Base-by-base conservation (phyloP, 176 grass and related monocot genomes). In the Carex kokanica region DNA sequence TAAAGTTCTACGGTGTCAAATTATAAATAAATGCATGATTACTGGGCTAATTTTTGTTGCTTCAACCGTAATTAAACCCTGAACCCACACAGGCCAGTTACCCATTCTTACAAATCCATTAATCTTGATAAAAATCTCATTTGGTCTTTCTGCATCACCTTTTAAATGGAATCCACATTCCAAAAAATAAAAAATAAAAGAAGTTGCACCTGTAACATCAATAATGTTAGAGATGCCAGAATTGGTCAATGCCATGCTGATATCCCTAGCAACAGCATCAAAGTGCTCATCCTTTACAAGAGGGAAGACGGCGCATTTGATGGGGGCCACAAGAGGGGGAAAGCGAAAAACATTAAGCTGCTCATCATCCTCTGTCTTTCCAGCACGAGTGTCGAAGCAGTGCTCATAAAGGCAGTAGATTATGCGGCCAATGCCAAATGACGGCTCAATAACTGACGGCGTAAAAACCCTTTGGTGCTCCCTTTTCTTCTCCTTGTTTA, bases 381-480 rank as follows among this genome's bases (percentile, higher is more conserved):
- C 87, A 88, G 80, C 66, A 75, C 94, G 88, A 83, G 88, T 87
- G 43, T 98, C 93, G 78, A 88, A 98, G 57, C 81, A 88, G 64
- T 98, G 95, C 75, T 98, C 95, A 23, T 89, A 98, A 17, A 98
- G 86, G 52, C 90, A 94, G 55, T 94, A 98, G 47, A 98, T 93
- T 69, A 98, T 98, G 41, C 95, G 78, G n/a, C 95, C 95, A 40
- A 98, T 94, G 21, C 95, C 95, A 74, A 98, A 94, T 11, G 95
- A 94, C 59, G 92, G 95, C 6, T 98, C 95, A 63, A 94, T 94
- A 31, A 98, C 95, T 2, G 95, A 94, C 16, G 95, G 95, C 12
- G 95, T 98, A 80, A 98, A 98, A 72, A 91, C 90, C 25, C 92
- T 88, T 81, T 91, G 90, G 47, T 98, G 92, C 53, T 98, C 95